Conservation (phyloP, 1,284 basidiomycete genomes). For the Fomitiporia mediterranea region DNA sequence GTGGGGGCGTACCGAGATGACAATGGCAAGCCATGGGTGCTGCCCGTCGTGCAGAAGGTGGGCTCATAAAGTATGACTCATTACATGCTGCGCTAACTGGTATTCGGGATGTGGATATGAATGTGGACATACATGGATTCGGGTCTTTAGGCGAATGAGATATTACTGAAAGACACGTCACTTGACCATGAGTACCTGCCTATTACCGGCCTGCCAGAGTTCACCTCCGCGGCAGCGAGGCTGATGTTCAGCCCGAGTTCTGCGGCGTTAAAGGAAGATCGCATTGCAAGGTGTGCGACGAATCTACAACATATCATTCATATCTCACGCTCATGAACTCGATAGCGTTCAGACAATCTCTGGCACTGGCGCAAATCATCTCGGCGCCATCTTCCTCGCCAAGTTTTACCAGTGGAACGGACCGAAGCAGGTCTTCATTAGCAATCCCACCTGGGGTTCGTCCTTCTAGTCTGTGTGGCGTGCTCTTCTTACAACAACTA, state of each 20-base stretch:
- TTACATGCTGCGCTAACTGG: constrained; percentile 14
- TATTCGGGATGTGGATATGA: too few species aligned
- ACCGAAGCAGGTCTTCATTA: constrained; percentile 70
- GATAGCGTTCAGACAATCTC: constrained; percentile 84
- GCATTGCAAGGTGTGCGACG: constrained; percentile 41
- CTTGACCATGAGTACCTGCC: constrained; percentile 94
- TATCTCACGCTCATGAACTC: not conserved
- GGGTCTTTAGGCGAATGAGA: constrained; percentile 62
- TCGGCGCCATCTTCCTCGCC: constrained; percentile 86
- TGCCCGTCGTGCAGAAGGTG: constrained; percentile 90
- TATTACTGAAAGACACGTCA: constrained; percentile 64
- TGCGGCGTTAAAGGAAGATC: constrained; percentile 64
- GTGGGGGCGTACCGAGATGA: constrained; percentile 89
- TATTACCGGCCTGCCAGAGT: constrained; percentile 84
- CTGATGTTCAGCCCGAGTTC: constrained; percentile 79
- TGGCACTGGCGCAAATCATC: constrained; percentile 92
- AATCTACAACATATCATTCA: not conserved
- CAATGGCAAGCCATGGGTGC: constrained; percentile 81
- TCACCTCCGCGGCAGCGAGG: constrained; percentile 74
- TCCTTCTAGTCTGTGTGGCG: constrained; percentile 24
- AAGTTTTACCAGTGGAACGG: constrained; percentile 77
- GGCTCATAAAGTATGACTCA: constrained; percentile 16
- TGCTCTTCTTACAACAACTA: not conserved
- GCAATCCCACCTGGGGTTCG: constrained; percentile 90
- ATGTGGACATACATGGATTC: not conserved